Base-by-base conservation (phyloP, 1,139 yeast genomes). In the Pichia sp. region DNA sequence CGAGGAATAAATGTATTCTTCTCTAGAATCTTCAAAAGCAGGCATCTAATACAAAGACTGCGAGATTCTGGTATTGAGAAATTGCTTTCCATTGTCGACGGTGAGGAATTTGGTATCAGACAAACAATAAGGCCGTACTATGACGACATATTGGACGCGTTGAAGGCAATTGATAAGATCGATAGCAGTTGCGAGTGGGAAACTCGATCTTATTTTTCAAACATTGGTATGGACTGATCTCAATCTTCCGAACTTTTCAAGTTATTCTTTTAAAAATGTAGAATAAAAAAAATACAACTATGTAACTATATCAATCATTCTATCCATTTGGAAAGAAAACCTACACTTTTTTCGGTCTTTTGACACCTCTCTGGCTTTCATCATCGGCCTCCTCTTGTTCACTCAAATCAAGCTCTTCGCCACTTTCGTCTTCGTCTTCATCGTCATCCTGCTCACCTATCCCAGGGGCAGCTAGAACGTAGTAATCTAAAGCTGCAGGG, bases 401-500 rank as follows among this genome's bases (percentile, higher is more conserved):
- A 57, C 81, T 77, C 42, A 83, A 65, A 61, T 80, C 84, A 61
- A 80, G 72, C 57, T 77, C 83, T 61, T 80, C 85, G 20, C 83
- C 83, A 74, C 75, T 78, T 61, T 57, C 62, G 30, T 52, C 66
- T 12, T 76, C 83, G 14, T 74, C 78, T 8, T 45, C 48, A n/a
- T 73, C 79, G 29, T 75, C 78, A 30, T 76, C 80, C 3, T 75
- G 78, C 47, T 77, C 86, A 20, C 80, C 84, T 20, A 80, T 75
- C 2, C 80, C 78, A 4, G 81, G 77, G 59, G 78, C 80, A 63
- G 91, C 91, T 62, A 84, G 81, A 1, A 87, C 81, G 63, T 85
- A 87, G 65, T 85, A 85, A 63, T 83, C 85, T 29, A 85, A 83
- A 17, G 91, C 87, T 63, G 82, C 81, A 24, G 90, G 88, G 63